Percentiles rank a stretch among this genome's conserved stretches.
phyloP scores from a whole-genome alignment of 352 stramenopile species.

The Globisporangium okanoganense region DNA sequence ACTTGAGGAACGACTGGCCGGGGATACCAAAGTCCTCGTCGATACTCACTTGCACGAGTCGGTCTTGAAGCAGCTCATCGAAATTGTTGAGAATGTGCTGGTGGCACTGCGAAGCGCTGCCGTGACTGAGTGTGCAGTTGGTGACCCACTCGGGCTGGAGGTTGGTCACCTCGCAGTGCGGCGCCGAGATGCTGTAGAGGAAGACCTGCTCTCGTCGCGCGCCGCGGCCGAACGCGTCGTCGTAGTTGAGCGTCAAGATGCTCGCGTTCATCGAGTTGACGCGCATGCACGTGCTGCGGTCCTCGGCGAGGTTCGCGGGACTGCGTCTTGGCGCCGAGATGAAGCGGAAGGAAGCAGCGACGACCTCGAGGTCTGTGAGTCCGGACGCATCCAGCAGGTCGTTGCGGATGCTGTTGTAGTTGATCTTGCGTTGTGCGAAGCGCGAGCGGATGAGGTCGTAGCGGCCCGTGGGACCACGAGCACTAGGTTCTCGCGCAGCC shows the following conservation, averaged over 20 bases:
- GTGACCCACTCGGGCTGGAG: conserved; percentile 29
- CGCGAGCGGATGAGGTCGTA: conserved; percentile 20
- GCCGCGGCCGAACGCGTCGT: conserved; percentile 36
- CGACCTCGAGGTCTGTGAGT: conserved; percentile 10
- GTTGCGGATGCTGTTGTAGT: conserved; percentile 24
- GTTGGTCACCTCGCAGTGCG: conserved; percentile 36
- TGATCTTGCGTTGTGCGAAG: conserved; percentile 20
- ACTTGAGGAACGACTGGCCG: conserved; percentile 44
- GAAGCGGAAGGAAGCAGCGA: conserved; percentile 5
- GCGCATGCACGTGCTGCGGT: conserved; percentile 37
- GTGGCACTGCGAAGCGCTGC: conserved; percentile 29
- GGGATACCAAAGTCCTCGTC: conserved; percentile 34
- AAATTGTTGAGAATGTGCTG: conserved; percentile 50
- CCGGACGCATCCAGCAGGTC: conserved; percentile 14
- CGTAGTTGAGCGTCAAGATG: conserved; percentile 26
- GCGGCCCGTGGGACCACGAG: conserved; percentile 15
- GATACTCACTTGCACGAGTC: conserved; percentile 32
- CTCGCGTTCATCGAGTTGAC: conserved; percentile 42
- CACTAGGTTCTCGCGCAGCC: conserved; percentile 26
- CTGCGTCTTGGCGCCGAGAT: conserved; percentile 27
- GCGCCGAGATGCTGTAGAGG: conserved; percentile 41
- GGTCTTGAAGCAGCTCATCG: conserved; percentile 24
- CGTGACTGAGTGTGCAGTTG: conserved; percentile 21
- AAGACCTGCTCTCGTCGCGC: conserved; percentile 28
- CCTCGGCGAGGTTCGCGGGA: conserved; percentile 27